These are phyloP conservation scores for Sugiyamaella xylanicola DNA, from an alignment of 1,139 yeast genomes.

Conservation along the genomic window DNA sequence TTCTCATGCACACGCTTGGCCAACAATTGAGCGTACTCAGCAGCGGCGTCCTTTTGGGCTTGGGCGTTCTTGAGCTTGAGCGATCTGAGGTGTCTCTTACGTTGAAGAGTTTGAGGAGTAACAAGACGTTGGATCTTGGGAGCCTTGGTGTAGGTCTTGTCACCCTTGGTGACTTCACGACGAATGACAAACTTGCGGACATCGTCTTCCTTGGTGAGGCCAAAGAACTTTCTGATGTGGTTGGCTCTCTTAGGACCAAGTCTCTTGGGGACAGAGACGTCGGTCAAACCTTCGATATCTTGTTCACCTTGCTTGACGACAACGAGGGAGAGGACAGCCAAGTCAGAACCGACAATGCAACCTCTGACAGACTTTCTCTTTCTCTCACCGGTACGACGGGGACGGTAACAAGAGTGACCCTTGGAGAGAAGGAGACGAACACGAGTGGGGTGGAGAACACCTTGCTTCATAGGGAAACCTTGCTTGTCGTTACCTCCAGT, in stretches of 20 bases:
- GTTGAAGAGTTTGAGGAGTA: conserved; percentile 98
- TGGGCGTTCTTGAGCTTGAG: conserved; percentile 96
- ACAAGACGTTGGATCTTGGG: conserved; percentile 99
- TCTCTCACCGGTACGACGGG: conserved; percentile 99
- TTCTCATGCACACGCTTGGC: conserved; percentile 97
- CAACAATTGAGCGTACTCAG: conserved; percentile 98
- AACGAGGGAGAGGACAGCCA: conserved; percentile 91
- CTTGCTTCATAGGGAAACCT: conserved; percentile 99
- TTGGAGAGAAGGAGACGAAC: conserved; percentile 91
- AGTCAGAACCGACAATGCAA: conserved; percentile 96
- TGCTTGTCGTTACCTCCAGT: conserved; percentile 99
- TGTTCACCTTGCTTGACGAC: conserved; percentile 96
- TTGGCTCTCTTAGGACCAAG: conserved; percentile 99
- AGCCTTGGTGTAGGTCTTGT: conserved; percentile 98
- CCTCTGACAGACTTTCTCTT: conserved; percentile 99
- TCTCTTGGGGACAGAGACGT: conserved; percentile 94
- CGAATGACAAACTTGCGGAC: conserved; percentile 95
- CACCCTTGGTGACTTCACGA: conserved; percentile 98
- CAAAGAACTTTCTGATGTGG: conserved; percentile 99
- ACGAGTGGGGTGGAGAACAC: conserved; percentile 99
- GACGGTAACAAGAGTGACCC: conserved; percentile 99
- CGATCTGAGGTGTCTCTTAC: conserved; percentile 97
- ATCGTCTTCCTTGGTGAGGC: conserved; percentile 96
- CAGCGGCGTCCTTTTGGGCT: conserved; percentile 99
- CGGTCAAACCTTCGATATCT: conserved; percentile 96